Conservation (phyloP, 306 rosid species). For the Trifolium pratense region DNA sequence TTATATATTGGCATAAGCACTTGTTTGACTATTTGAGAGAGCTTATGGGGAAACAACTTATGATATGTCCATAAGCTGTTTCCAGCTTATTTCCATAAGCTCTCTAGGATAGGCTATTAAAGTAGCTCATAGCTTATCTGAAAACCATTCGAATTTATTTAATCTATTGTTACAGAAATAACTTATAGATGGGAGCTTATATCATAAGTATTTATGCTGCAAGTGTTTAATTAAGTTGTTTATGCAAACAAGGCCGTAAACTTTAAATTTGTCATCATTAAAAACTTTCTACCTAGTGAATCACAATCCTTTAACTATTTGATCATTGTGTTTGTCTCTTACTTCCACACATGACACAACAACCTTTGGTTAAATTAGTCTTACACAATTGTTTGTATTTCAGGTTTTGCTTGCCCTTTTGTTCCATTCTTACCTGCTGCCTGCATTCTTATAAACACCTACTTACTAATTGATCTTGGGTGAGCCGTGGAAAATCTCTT, state of each 20-base stretch:
- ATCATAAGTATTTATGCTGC: too few relatives aligned
- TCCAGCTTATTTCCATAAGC: too few relatives aligned
- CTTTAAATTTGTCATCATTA: conserved; percentile 22
- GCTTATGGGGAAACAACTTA: too few relatives aligned
- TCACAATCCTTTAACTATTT: background rate
- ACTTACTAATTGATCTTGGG: conserved; percentile 72
- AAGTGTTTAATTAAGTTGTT: too few relatives aligned
- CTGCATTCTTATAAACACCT: conserved; percentile 73
- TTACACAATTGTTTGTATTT: conserved; percentile 26
- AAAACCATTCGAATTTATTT: too few relatives aligned
- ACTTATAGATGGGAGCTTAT: too few relatives aligned
- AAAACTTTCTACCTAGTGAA: background rate
- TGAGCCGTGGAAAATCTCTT: conserved; percentile 42
- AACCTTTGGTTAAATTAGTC: conserved; percentile 11
- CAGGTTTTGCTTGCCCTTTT: conserved; percentile 77
- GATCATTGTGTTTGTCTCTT: conserved; percentile 7
- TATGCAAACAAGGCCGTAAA: background rate
- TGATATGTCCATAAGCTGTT: too few relatives aligned
- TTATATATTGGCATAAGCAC: too few relatives aligned
- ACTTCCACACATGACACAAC: background rate
- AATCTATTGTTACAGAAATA: too few relatives aligned
- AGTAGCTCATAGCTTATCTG: too few relatives aligned
- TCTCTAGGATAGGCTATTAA: too few relatives aligned
- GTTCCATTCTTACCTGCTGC: conserved; percentile 75
- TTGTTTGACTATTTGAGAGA: too few relatives aligned